Conservation (phyloP, 345 rosid genomes). For the Clausena lansium region DNA sequence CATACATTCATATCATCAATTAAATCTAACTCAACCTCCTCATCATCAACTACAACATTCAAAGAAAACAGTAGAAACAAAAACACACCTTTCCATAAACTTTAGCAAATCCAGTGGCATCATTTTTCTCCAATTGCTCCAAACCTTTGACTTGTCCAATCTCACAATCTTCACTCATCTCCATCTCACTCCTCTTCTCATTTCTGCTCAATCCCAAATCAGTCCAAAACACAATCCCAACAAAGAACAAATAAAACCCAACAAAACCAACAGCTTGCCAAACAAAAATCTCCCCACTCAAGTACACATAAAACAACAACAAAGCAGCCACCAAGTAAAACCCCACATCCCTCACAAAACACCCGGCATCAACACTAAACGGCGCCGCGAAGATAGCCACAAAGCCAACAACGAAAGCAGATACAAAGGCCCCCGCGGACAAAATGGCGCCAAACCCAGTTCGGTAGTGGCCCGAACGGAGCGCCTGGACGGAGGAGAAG, state of each 20-base stretch:
- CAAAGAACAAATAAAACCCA: slow-evolving; percentile 79
- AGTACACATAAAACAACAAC: slow-evolving; percentile 76
- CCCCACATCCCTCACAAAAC: slow-evolving; percentile 77
- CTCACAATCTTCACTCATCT: slow-evolving; percentile 34
- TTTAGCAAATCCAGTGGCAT: slow-evolving; percentile 28
- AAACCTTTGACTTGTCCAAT: slow-evolving; percentile 28
- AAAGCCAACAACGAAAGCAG: slow-evolving; percentile 91
- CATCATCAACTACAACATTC: not conserved
- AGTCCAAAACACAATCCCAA: slow-evolving; percentile 92
- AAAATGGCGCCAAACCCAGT: slow-evolving; percentile 92
- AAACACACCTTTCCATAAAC: slow-evolving; percentile 27
- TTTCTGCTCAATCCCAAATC: slow-evolving; percentile 54
- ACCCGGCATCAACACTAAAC: slow-evolving; percentile 64
- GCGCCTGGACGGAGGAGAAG: slow-evolving; percentile 81
- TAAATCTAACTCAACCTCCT: not conserved
- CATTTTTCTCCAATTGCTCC: slow-evolving; percentile 31
- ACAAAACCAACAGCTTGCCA: slow-evolving; percentile 95
- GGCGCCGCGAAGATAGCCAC: slow-evolving; percentile 93
- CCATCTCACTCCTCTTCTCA: slow-evolving; percentile 27
- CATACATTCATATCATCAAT: slow-evolving; percentile 18
- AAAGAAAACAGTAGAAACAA: not conserved
- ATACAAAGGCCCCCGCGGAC: slow-evolving; percentile 90
- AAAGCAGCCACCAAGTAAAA: slow-evolving; percentile 72
- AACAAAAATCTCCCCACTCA: slow-evolving; percentile 92
- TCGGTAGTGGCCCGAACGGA: slow-evolving; percentile 75